These are phyloP conservation scores for Arthromyces matolae DNA, from an alignment of 768 basidiomycete genomes.

Conservation along the genomic window DNA sequence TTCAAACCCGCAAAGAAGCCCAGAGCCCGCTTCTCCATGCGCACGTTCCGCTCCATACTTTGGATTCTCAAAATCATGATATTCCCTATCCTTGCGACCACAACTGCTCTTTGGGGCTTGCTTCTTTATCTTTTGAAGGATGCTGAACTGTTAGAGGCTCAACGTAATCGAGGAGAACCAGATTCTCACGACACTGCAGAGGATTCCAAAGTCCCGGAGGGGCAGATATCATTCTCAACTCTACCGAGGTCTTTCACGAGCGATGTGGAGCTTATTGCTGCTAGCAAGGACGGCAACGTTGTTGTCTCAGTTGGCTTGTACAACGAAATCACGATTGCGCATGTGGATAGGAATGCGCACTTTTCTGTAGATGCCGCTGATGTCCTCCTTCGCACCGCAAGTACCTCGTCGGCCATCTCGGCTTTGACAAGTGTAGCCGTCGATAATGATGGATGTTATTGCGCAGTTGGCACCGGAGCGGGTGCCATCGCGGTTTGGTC, in stretches of 20 bases:
- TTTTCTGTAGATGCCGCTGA: conserved; percentile 49
- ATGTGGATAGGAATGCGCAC: conserved; percentile 37
- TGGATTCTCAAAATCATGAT: conserved; percentile 83
- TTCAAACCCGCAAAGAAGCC: conserved; percentile 22
- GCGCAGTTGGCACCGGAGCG: conserved; percentile 68
- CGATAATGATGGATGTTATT: conserved; percentile 54
- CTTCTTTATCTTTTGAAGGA: conserved; percentile 87
- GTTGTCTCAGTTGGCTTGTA: conserved; percentile 72
- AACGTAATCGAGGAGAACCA: conserved; percentile 56
- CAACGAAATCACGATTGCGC: conserved; percentile 76
- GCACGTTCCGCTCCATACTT: conserved; percentile 53
- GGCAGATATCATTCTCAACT: conserved; percentile 54
- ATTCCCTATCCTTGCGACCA: conserved; percentile 79
- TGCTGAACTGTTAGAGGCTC: conserved; percentile 85
- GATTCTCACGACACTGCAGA: conserved; percentile 30
- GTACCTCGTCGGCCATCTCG: conserved; percentile 43
- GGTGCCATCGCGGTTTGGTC: conserved; percentile 66
- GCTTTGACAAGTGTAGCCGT: conserved; percentile 61
- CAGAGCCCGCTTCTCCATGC: conserved; percentile 41
- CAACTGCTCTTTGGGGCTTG: conserved; percentile 66
- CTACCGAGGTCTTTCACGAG: conserved; percentile 78
- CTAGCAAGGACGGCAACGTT: conserved; percentile 62
- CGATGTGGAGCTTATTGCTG: conserved; percentile 78
- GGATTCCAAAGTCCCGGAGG: conserved; percentile 34
- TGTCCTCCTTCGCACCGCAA: conserved; percentile 46